Evolutionary conservation across 2,329 filamentous ascomycete genomes (phyloP), one percentile per base, ranked within the genome.

Genomic region (Fusarium sp.): DNA sequence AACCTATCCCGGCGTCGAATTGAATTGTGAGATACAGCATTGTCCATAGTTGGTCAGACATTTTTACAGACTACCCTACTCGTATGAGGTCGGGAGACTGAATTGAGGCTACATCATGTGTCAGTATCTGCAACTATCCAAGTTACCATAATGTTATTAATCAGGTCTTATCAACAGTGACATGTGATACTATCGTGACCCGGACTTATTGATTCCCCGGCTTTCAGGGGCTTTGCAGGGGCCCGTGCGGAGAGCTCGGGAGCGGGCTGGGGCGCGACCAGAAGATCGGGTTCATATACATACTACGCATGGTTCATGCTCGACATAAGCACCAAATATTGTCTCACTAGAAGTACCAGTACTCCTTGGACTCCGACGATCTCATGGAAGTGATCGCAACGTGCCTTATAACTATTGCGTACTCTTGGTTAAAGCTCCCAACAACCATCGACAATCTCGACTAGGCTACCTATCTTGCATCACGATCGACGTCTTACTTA

Each of bases 401-500:
- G 43, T 64, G 59, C 53, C 47, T 64, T 56, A 24, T 24, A 24
- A 24, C 24, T 7, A 54, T 58, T 71, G 70, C 68, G 60, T 69
- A 64, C 48, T 65, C 55, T 65, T 20, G 20, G 20, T 20, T 49
- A 49, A 62, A 67, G 59, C 63, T 67, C 71, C 67, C 69, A 71
- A 72, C 69, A 72, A 41, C 49, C 56, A 69, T 62, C 65, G 62
- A 61, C 60, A 65, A 64, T 68, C 65, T 63, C 63, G 52, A 59
- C 66, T 58, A 51, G 54, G 41, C 35, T 37, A n/a, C 9, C 35
- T 37, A n/a, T 17, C 35, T 37, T 61, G 68, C 70, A 72, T 73
- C 71, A 70, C 65, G 66, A 72, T 72, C 71, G 64, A 69, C 67
- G 56, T 59, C 48, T 48, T 47, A 56, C 58, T 46, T 54, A 67